Evolutionary conservation across 2,329 filamentous ascomycete species (phyloP).

Genomic region (Didymella pomorum): DNA sequence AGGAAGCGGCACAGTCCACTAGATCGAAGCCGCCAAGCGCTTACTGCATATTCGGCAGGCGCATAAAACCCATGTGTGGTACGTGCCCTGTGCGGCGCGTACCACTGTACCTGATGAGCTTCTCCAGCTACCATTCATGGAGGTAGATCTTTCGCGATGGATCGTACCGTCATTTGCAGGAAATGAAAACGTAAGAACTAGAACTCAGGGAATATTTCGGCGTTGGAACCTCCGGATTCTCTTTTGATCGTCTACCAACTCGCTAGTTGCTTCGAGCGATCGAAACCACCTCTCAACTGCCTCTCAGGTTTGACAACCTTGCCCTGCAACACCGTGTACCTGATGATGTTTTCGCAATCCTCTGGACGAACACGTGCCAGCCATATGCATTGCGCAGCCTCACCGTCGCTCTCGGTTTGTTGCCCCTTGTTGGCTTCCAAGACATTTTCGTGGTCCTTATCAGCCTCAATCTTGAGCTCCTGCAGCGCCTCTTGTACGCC

Average conservation of each 20-base stretch:
- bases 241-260: slow-evolving; percentile 72
- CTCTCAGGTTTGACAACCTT: slow-evolving; percentile 90
- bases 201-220: too few relatives aligned
- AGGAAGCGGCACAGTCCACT: not conserved
- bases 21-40: not conserved
- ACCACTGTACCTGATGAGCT: not conserved
- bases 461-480: slow-evolving; percentile 50
- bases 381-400: slow-evolving; percentile 90
- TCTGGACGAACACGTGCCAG: slow-evolving; percentile 83
- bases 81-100: not conserved
- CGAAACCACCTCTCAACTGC: slow-evolving; percentile 90
- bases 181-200: not conserved
- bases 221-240: not conserved
- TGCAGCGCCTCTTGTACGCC: slow-evolving; percentile 47
- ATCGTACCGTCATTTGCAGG: not conserved
- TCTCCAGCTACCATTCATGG: not conserved
- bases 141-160: not conserved
- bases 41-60: not conserved
- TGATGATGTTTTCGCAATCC: slow-evolving; percentile 91
- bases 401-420: slow-evolving; percentile 46
- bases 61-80: not conserved
- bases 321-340: slow-evolving; percentile 88
- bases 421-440: slow-evolving; percentile 47
- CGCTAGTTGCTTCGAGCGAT: slow-evolving; percentile 77
- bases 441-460: slow-evolving; percentile 48